Percentiles rank a stretch among this genome's conserved stretches.
Conservation (phyloP, 177 flowering plant genomes). For the Vitis hybrid region DNA sequence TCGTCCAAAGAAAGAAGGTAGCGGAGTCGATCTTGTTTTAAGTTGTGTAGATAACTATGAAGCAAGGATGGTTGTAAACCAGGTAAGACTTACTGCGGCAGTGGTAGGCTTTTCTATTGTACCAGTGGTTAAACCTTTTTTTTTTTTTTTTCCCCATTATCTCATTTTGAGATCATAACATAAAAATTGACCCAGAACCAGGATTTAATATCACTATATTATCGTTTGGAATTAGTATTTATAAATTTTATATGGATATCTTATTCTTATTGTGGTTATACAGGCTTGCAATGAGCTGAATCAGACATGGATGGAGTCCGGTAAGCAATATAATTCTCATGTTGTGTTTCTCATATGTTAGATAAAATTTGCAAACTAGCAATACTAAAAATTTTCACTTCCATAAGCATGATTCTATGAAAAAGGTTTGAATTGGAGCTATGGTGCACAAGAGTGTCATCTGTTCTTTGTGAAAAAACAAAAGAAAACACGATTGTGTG, state of each 20-base stretch:
- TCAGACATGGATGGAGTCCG: constrained; percentile 99
- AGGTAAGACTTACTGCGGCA: constrained; percentile 47
- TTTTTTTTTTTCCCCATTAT: not conserved
- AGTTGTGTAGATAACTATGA: constrained; percentile 99
- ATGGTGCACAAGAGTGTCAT: too few species aligned
- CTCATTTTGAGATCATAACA: not conserved
- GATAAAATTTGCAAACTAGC: not conserved
- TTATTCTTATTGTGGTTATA: constrained; percentile 29
- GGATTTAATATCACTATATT: not conserved
- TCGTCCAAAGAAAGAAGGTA: constrained; percentile 53
- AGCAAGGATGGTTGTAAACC: constrained; percentile 99
- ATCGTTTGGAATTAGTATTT: not conserved
- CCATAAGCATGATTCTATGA: not conserved
- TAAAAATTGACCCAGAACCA: not conserved
- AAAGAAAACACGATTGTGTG: too few species aligned
- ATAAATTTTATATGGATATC: constrained; percentile 2
- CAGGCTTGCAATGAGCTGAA: constrained; percentile 99
- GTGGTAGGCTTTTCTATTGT: not conserved
- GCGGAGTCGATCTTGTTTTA: constrained; percentile 91
- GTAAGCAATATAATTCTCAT: constrained; percentile 35
- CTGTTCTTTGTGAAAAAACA: too few species aligned
- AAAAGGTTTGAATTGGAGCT: not conserved
- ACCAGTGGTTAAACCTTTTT: not conserved
- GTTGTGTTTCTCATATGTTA: not conserved
- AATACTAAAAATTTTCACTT: not conserved